Conservation (phyloP, 2,329 filamentous ascomycete genomes). For the Cercospora zeina region DNA sequence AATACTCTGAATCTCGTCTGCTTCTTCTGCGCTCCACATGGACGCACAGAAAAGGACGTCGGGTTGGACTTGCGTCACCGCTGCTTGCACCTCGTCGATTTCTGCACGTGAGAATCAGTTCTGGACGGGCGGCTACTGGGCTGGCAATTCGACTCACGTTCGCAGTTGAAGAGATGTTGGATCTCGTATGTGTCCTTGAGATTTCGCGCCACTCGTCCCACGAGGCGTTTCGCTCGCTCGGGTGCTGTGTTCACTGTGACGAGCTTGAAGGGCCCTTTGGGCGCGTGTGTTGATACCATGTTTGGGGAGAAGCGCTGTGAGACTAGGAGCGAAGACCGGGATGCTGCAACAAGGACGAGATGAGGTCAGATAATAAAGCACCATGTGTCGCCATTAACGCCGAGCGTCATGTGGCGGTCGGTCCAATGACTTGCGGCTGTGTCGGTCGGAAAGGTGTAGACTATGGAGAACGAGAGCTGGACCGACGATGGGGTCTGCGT, state of each 20-base stretch:
- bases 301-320: not conserved
- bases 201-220: constrained; percentile 61
- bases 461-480: not conserved
- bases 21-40: constrained; percentile 58
- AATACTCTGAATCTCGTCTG: constrained; percentile 48
- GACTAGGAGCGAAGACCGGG: not conserved
- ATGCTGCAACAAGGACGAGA: not conserved
- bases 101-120: not conserved
- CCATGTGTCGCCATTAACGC: not conserved
- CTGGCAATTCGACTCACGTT: constrained; percentile 49
- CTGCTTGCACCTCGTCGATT: constrained; percentile 50
- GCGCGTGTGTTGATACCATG: constrained; percentile 19
- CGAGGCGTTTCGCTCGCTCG: constrained; percentile 62
- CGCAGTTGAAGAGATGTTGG: constrained; percentile 61
- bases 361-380: not conserved
- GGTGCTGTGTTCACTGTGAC: constrained; percentile 69
- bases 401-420: not conserved
- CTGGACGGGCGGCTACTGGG: not conserved
- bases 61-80: constrained; percentile 55
- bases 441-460: not conserved
- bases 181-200: constrained; percentile 66
- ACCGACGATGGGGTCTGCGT: not conserved
- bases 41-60: constrained; percentile 59
- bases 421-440: not conserved
- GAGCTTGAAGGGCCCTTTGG: constrained; percentile 59